Evolutionary conservation across 2,329 filamentous ascomycete species (phyloP), one percentile per base, ranked within the genome.

Genomic region (Claviceps monticola): DNA sequence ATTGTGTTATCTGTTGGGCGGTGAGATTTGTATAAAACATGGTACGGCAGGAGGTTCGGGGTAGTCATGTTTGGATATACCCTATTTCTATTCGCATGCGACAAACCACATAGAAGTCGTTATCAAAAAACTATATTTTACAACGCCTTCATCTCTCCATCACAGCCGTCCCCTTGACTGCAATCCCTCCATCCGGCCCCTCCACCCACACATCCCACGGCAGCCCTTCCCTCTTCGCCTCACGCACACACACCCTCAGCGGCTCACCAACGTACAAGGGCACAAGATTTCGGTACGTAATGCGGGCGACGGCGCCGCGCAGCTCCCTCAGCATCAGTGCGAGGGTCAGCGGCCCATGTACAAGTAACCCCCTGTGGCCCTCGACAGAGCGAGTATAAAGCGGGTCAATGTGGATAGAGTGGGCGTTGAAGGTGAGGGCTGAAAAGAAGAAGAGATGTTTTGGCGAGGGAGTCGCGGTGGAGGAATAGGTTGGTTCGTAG

Each of bases 381-480:
- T 97, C 93, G 13, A 82, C 71, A 13, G 78, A 71, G 41, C 76
- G 75, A 49, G 82, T 82, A 67, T 88, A 94, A 44, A 74, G 62
- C 1, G 75, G 76, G 65, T 96, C 86, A 21, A 95, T 74, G 68
- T 98, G 93, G 59, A 98, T 96, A 16, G 78, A 74, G 67, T 98
- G 93, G 1, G 88, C 88, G 66, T 98, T 98, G 72, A 88, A 90
- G 2, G 86, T 91, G 37, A 98, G 78, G 0, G 89, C 89, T 19
- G 86, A 93, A 72, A 91, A 97, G 53, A 90, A 82, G 70, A 95
- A 95, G 51, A 98, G 80, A 4, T 96, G 77, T 4, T 77, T 72
- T 2, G 78, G 73, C 2, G 83, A 82, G 1, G 89, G 88, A 0
- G 69, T 76, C 23, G 95, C 68, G 0, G 71, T 69, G 58, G 85